Base-by-base conservation (phyloP, 345 rosid genomes). In the Raphanus raphanistrum region DNA sequence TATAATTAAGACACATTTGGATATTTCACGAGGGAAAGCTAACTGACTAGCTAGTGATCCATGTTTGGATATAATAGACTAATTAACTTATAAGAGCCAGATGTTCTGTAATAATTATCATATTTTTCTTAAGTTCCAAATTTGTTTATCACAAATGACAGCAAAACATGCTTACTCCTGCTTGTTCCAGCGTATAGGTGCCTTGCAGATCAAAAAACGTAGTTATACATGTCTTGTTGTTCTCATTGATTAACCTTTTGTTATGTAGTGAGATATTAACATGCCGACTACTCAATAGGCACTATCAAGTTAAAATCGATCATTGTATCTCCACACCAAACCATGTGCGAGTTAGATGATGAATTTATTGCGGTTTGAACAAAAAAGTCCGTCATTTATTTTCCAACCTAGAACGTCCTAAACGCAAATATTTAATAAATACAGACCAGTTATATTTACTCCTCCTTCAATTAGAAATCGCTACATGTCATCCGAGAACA, bases 311-410 rank as follows among this genome's bases (percentile, higher is more conserved):
- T 50, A 41, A 50, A 50, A 50, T 50, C 57, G 17, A 15, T 50
- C 21, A 50, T n/a, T n/a, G 57, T 50, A 50, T 21, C 57, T 48
- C 10, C 71, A 35, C 28, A 63, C 80, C 72, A 41, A 77, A 76
- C 76, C 80, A 77, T 77, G 76, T 71, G 80, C 60, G 36, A 71
- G 76, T 63, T 77, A 55, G 80, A 77, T 77, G 80, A 64, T 28
- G 66, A 55, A 77, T 77, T 77, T 38, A 77, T 55, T 77, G 80
- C 52, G 45, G 71, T 63, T 70, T 55, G 71, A 64, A 64, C 25
- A 54, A 54, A 29, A 57, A 77, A 16, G 5, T 35, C 33, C 60
- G 7, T 55, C 60, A 64, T 54, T 45, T 55, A 70, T 29, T 64
- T 63, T 17, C 35, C 66, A 41, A 77, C 61, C 64, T 25, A 27